A percentile compares a stretch with the other conserved stretches of the same genome.
These are phyloP conservation scores for Nemania abortiva DNA, from an alignment of 2,329 filamentous ascomycete genomes.

Conservation along the genomic window DNA sequence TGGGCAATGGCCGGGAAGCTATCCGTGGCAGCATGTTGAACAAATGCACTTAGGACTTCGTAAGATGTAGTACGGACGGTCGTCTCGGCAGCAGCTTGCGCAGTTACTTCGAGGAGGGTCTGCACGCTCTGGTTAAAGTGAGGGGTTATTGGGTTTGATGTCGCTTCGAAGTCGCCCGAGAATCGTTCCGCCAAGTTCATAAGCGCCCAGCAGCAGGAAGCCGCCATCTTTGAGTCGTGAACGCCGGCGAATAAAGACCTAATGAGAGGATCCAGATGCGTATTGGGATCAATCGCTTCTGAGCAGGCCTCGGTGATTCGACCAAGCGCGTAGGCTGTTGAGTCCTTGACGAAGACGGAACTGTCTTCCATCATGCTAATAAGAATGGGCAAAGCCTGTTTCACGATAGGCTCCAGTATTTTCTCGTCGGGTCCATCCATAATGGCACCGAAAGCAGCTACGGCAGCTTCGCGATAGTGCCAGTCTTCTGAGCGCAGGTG, in stretches of 20 bases:
- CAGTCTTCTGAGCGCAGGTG: constrained; percentile 93
- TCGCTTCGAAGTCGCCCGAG: constrained; percentile 82
- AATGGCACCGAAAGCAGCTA: constrained; percentile 96
- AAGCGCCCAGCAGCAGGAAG: constrained; percentile 98
- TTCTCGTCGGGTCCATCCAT: constrained; percentile 98
- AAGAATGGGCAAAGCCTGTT: constrained; percentile 91
- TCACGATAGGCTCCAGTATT: constrained; percentile 91
- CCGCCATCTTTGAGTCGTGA: constrained; percentile 93
- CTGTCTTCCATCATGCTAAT: constrained; percentile 93
- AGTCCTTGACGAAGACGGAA: constrained; percentile 92
- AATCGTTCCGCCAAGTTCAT: constrained; percentile 99
- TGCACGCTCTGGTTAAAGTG: constrained; percentile 94
- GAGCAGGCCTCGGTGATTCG: constrained; percentile 96
- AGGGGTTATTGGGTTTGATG: constrained; percentile 84
- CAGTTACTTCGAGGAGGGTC: constrained; percentile 86
- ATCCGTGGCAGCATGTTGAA: constrained; percentile 89
- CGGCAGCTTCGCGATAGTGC: constrained; percentile 94
- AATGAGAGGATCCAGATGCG: constrained; percentile 87
- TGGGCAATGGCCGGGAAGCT: constrained; percentile 83
- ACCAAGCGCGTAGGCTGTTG: constrained; percentile 93
- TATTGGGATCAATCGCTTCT: constrained; percentile 86
- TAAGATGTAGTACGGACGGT: constrained; percentile 95
- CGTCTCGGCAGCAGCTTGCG: constrained; percentile 84
- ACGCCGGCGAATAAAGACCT: constrained; percentile 90
- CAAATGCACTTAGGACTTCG: constrained; percentile 95